phyloP scores from a whole-genome alignment of 257 asterid genomes.

The Primulina huaijiensis region DNA sequence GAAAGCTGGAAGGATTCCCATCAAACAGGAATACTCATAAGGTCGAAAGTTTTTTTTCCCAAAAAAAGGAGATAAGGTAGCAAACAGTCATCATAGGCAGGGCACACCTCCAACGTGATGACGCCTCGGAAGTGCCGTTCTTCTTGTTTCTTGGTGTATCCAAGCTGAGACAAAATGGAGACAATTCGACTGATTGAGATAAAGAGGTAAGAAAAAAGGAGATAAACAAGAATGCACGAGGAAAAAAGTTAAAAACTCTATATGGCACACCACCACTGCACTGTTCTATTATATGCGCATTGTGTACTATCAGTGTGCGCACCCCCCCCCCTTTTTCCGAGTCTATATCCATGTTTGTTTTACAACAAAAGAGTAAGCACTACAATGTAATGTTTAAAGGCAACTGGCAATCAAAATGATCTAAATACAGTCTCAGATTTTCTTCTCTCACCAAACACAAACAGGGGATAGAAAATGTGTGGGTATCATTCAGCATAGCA shows the following conservation, averaged over 20 bases:
- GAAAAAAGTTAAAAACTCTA: too few species aligned
- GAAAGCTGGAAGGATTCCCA: constrained; percentile 7
- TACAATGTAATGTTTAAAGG: neutral
- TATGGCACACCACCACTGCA: constrained; percentile 1
- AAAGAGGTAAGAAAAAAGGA: constrained; percentile 16
- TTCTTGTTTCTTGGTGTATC: constrained; percentile 95
- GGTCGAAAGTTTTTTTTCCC: neutral
- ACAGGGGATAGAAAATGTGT: constrained; percentile 13
- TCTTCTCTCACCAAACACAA: too few species aligned
- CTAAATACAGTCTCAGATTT: too few species aligned
- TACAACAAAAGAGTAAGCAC: neutral
- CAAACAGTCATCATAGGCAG: neutral
- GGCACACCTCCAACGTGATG: constrained; percentile 77
- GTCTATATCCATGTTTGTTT: neutral
- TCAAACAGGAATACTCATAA: neutral
- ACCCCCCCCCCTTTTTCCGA: too few species aligned
- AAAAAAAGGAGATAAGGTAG: too few species aligned
- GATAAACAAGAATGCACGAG: neutral
- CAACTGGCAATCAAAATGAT: neutral
- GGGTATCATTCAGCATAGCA: constrained; percentile 1
- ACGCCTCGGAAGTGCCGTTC: constrained; percentile 95
- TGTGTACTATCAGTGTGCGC: neutral
- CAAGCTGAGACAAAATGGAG: constrained; percentile 57
- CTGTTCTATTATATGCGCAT: neutral
- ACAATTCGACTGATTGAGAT: neutral